Conservation (phyloP, 164 flowering plant species). For the Kalanchoe fedtschenkoi region DNA sequence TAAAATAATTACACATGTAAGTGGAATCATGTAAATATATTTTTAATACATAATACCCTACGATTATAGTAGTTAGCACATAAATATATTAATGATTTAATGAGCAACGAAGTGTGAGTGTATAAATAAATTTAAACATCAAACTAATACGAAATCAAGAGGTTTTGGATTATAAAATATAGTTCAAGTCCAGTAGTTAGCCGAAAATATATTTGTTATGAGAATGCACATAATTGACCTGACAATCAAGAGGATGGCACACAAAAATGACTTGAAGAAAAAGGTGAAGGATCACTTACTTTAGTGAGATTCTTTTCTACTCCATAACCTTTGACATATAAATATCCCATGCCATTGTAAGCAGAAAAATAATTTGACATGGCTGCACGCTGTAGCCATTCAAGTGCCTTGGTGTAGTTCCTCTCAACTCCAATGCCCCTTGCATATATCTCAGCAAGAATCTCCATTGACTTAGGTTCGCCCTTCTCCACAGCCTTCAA, state of each 20-base stretch:
- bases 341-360: constrained; percentile 90
- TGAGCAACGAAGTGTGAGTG: no score
- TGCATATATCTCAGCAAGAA: constrained; percentile 90
- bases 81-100: not conserved
- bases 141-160: no score
- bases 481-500: constrained; percentile 84
- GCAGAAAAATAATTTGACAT: constrained; percentile 69
- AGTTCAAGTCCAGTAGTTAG: no score
- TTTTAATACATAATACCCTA: not conserved
- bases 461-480: constrained; percentile 85
- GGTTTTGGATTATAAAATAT: no score
- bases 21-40: not conserved
- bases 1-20: not conserved
- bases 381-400: constrained; percentile 79
- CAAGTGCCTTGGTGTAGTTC: constrained; percentile 74
- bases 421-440: constrained; percentile 94
- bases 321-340: constrained; percentile 96
- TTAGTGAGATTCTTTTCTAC: constrained; percentile 81
- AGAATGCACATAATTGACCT: no score
- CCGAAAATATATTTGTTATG: no score
- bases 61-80: not conserved
- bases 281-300: constrained; percentile 29
- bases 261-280: not conserved
- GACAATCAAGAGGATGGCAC: not conserved
- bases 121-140: no score